Percentiles rank a stretch among this genome's conserved stretches.
Evolutionary conservation across 208 protist species (phyloP).

Genomic region (Naegleria fowleri): DNA sequence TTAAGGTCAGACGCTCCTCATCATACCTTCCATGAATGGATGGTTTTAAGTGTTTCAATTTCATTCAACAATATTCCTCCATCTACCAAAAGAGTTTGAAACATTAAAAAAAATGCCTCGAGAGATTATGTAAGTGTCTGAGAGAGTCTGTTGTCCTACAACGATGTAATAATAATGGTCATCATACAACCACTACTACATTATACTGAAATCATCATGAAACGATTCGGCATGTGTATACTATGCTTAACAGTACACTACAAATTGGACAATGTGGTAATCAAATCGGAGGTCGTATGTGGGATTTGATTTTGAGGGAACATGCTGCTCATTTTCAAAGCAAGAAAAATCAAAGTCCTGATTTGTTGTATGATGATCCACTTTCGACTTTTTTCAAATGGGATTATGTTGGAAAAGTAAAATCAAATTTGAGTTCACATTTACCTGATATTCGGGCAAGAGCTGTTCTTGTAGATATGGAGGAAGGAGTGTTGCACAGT

Average conservation of each 20-base stretch:
- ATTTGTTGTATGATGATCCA: slow-evolving; percentile 47
- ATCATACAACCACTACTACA: no score
- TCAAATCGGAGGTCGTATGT: slow-evolving; percentile 85
- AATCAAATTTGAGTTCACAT: background rate
- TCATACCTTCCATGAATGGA: no score
- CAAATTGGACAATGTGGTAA: slow-evolving; percentile 87
- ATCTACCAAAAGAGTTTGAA: no score
- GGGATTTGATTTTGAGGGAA: slow-evolving; percentile 88
- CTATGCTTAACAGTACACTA: slow-evolving; percentile 45
- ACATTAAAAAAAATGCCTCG: background rate
- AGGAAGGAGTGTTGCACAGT: slow-evolving; percentile 79
- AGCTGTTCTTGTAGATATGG: slow-evolving; percentile 90
- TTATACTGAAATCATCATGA: no score
- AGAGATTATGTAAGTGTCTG: background rate
- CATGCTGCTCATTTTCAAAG: slow-evolving; percentile 69
- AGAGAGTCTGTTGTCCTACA: no score
- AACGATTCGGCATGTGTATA: no score
- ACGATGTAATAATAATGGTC: no score
- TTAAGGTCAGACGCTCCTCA: no score
- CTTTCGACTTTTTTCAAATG: slow-evolving; percentile 53
- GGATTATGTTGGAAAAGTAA: background rate
- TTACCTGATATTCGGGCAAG: slow-evolving; percentile 62
- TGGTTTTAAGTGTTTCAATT: no score
- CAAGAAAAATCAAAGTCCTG: slow-evolving; percentile 19
- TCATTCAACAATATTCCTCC: no score